These are phyloP conservation scores for Plasmodium inui DNA, from an alignment of 169 alveolate species.

Conservation along the genomic window DNA sequence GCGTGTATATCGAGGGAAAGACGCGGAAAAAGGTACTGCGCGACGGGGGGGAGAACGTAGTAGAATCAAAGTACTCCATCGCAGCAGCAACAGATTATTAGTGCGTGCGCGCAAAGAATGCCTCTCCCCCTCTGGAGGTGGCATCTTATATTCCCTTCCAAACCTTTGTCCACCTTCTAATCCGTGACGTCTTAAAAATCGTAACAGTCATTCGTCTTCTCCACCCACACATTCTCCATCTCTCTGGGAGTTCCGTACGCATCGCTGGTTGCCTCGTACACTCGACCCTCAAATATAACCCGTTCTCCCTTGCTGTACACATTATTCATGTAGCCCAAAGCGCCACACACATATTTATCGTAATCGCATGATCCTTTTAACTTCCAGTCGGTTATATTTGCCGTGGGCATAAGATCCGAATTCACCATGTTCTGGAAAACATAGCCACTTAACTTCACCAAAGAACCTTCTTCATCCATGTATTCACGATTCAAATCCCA, in stretches of 20 bases:
- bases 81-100: neutral
- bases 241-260: constrained; percentile 39
- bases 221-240: constrained; percentile 62
- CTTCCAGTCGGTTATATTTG: constrained; percentile 74
- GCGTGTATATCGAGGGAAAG: neutral
- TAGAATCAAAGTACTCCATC: neutral
- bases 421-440: constrained; percentile 62
- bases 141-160: neutral
- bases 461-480: constrained; percentile 58
- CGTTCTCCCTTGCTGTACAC: constrained; percentile 69
- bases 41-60: neutral
- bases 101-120: neutral
- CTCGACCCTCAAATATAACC: constrained; percentile 58
- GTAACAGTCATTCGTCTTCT: constrained; percentile 67
- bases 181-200: neutral
- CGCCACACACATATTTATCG: constrained; percentile 75
- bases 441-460: constrained; percentile 72
- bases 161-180: neutral
- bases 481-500: constrained; percentile 73
- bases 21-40: neutral
- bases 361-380: constrained; percentile 63
- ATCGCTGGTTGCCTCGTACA: constrained; percentile 66
- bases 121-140: neutral
- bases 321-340: constrained; percentile 60
- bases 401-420: constrained; percentile 73